Evolutionary conservation across 1,284 basidiomycete species (phyloP), one percentile per base, ranked within the genome.

Genomic region (Apiotrichum gamsii): DNA sequence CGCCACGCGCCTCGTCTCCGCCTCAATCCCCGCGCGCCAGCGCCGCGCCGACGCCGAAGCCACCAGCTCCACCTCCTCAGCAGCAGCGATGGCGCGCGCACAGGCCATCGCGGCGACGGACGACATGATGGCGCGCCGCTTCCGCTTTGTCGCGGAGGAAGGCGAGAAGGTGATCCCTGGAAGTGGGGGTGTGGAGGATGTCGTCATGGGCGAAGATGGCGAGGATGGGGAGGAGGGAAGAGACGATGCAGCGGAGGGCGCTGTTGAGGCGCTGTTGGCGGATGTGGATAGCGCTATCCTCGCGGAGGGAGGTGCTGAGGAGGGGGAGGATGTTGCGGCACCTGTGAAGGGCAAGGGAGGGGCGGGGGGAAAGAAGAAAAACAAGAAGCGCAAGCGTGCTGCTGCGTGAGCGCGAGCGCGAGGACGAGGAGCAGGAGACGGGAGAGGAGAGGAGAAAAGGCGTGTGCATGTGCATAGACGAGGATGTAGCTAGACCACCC

Each of bases 1-100:
- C 19, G 69, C 70, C 3, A 39, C 54, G 9, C 57, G 70, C 20
- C 64, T 70, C 57, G 61, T 72, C 51, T 50, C 47, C 20, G 43
- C 52, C 43, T 53, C 60, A 8, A 51, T 70, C 35, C 58, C 65
- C 13, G 25, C 32, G 10, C 21, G 25, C 25, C 25, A n/a, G 44
- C 52, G 23, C 16, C n/a, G 24, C 2, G n/a, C 24, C 10, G 9
- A n/a, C 6, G 18, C 16, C 3, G 33, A 36, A 1, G 38, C 40
- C n/a, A 39, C 35, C 19, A 6, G 16, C 14, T 45, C 61, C 5
- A 28, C 37, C 24, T 47, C 58, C 3, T 46, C 50, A 3, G 51
- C 53, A 1, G 53, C 53, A 3, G 58, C 54, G 6, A 8, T 51
- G 10, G 56, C 52, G 5, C 52, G 49, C 35, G 36, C 51, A 18